Percentiles rank a stretch among this genome's conserved stretches.
phyloP scores from a whole-genome alignment of 805 yeast species.

The Ogataea polymorpha region DNA sequence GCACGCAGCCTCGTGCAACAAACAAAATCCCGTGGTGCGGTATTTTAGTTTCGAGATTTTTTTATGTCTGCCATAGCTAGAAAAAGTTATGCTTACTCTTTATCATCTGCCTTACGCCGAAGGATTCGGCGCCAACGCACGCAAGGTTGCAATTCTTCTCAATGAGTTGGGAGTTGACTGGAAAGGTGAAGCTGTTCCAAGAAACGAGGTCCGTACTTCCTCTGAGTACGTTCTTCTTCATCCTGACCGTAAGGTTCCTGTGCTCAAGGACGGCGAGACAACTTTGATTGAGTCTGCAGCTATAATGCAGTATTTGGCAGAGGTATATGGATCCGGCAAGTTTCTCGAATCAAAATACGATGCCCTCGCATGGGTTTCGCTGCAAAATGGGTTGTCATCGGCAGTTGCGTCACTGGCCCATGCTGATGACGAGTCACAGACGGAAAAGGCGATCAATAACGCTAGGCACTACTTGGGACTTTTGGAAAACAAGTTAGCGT shows the following conservation, averaged over 20 bases:
- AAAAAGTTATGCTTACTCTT: not conserved
- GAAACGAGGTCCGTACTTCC: not conserved
- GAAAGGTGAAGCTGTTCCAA: not conserved
- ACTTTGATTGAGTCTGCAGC: not conserved
- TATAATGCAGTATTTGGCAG: not conserved
- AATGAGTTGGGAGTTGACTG: not conserved
- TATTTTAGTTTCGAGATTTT: too few species aligned
- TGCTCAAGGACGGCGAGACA: not conserved
- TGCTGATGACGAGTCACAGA: not conserved
- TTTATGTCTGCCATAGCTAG: too few species aligned
- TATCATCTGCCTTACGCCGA: not conserved
- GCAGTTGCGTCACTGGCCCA: not conserved
- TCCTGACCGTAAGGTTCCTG: not conserved
- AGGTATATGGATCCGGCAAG: not conserved
- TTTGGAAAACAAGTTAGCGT: not conserved
- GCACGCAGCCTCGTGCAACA: too few species aligned
- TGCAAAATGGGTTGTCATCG: not conserved
- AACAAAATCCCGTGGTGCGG: too few species aligned
- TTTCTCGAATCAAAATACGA: not conserved
- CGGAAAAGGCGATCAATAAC: not conserved
- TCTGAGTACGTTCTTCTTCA: not conserved
- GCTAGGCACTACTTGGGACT: not conserved
- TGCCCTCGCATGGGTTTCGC: not conserved
- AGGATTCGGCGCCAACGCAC: not conserved
- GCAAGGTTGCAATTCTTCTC: not conserved